phyloP scores from a whole-genome alignment of 371 early-diverging fungal genomes.

The Lichtheimia hyalospora region DNA sequence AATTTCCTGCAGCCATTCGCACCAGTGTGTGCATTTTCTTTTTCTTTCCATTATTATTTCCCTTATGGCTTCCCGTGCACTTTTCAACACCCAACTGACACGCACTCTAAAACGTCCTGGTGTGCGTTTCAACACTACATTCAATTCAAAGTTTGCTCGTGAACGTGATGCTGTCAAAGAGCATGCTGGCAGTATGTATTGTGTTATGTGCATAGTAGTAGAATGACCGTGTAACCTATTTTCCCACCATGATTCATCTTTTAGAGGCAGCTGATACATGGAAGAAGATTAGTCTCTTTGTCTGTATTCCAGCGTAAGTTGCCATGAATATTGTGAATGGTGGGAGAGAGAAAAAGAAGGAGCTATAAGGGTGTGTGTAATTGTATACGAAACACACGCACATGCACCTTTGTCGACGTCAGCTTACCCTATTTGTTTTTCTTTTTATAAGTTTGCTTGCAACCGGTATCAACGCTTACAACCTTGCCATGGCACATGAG shows the following conservation, averaged over 20 bases:
- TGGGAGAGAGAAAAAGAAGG: too few relatives aligned
- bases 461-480: conserved; percentile 46
- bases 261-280: conserved; percentile 50
- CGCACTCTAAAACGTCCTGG: conserved; percentile 37
- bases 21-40: not conserved
- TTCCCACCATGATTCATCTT: not conserved
- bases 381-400: too few relatives aligned
- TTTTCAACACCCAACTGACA: conserved; percentile 30
- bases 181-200: conserved; percentile 41
- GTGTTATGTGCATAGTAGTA: not conserved
- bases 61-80: conserved; percentile 32
- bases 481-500: conserved; percentile 34
- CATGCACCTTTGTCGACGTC: not conserved
- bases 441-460: conserved; percentile 31
- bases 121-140: conserved; percentile 25
- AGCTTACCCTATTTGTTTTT: not conserved
- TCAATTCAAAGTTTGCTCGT: conserved; percentile 25
- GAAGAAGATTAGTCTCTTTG: conserved; percentile 52
- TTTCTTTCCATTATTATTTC: conserved; percentile 7
- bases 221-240: not conserved
- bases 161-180: conserved; percentile 47
- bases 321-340: not conserved
- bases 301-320: conserved; percentile 51
- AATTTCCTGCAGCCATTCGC: too few relatives aligned
- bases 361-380: too few relatives aligned